Evolutionary conservation across 257 asterid species (phyloP).

Genomic region (Nicotiana tabacum): DNA sequence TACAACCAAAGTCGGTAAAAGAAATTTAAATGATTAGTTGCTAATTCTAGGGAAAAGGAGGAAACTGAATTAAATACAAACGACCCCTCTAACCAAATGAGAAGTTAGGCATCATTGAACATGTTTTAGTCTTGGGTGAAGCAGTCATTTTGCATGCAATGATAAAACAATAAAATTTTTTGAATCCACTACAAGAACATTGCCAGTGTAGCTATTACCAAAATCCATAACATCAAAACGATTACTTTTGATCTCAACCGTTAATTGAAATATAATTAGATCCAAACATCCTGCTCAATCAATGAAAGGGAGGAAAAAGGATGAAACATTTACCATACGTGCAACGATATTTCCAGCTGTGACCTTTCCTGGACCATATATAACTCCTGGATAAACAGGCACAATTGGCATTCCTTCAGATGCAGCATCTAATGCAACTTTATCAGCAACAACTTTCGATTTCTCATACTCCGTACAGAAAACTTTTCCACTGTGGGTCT

Average conservation of each 20-base stretch:
- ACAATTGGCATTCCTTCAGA: slow-evolving; percentile 70
- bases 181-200: background rate
- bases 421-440: slow-evolving; percentile 77
- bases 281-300: background rate
- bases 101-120: background rate
- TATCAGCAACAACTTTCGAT: slow-evolving; percentile 74
- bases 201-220: background rate
- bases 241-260: background rate
- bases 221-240: background rate
- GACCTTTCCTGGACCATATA: slow-evolving; percentile 86
- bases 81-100: background rate
- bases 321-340: slow-evolving; percentile 45
- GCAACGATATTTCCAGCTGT: slow-evolving; percentile 77
- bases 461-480: slow-evolving; percentile 86
- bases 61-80: background rate
- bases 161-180: background rate
- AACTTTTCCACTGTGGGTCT: slow-evolving; percentile 58
- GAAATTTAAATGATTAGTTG: background rate
- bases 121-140: background rate
- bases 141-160: background rate
- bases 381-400: slow-evolving; percentile 89
- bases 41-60: slow-evolving; percentile 1
- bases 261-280: background rate
- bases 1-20: background rate
- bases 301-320: background rate